Base-by-base conservation (phyloP, 805 yeast genomes). In the Starmerella tilneyi region DNA sequence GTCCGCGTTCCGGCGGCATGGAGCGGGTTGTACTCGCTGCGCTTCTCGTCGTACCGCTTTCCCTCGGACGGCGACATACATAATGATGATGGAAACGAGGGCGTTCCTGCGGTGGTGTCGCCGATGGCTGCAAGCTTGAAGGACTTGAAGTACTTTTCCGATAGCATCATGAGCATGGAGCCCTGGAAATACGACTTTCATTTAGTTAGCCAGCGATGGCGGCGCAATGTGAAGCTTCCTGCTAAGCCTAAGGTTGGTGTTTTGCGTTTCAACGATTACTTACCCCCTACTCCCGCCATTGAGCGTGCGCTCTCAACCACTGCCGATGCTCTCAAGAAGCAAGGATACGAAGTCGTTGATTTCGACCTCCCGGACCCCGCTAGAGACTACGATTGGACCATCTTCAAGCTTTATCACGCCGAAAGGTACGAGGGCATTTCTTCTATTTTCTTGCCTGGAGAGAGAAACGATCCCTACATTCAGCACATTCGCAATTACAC, bases 341-440 rank as follows among this genome's bases (percentile, higher is more conserved):
- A 68, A 46, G 78, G 78, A 43, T 74, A 70, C 51, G 71, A 68
- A 44, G 63, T 72, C 16, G 67, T 71, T 9, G 69, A 63, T 21
- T 71, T 71, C 63, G 59, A 55, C 12, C 63, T 71, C 11, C 75
- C 83, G 34, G 70, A 67, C 45, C 75, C 76, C 5, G 37, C 47
- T 8, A 57, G 73, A 40, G 72, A 73, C 53, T 81, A 81, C 29
- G 72, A 71, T 49, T 78, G 81, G 6, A 69, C 77, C 37, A 81
- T 70, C 48, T 71, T 67, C 47, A 73, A 75, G 4, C 60, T 75
- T 41, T 70, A 74, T 54, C 80, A 80, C 19, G 61, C 64, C 7
- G 71, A 67, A 43, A 66, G 61, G 13, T 62, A 60, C 37, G 47
- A 57, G 21, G 50, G 55, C 24, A 59, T 59, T 9, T 50, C 57